A percentile compares a stretch with the other conserved stretches of the same genome.
These are phyloP conservation scores for Neofusicoccum laricinum DNA, from an alignment of 2,329 filamentous ascomycete species.

Conservation along the genomic window DNA sequence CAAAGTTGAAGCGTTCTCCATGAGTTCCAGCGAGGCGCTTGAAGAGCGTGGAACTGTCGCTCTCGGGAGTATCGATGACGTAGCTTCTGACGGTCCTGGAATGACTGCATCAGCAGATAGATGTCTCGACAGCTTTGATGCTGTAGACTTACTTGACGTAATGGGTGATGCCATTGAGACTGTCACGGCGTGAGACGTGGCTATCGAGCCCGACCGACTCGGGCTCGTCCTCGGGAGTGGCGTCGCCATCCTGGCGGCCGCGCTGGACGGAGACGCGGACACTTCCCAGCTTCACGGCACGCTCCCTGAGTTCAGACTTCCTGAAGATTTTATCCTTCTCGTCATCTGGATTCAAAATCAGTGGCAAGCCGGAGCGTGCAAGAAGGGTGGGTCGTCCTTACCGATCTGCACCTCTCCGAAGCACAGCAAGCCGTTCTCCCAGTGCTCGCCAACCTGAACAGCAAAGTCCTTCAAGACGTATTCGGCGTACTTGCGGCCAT, in stretches of 20 bases:
- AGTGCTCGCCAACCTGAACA: background rate
- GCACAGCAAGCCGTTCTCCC: background rate
- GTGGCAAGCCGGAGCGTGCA: background rate
- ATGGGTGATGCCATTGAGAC: background rate
- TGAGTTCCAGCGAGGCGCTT: background rate
- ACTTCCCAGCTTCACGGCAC: background rate
- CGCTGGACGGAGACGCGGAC: constrained; percentile 11
- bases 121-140: background rate
- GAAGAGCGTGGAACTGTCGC: background rate
- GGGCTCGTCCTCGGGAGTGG: background rate
- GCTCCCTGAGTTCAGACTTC: background rate
- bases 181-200: background rate
- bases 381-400: background rate
- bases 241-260: background rate
- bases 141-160: background rate
- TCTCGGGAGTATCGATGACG: background rate
- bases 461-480: constrained; percentile 1
- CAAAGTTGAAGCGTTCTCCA: background rate
- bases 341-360: background rate
- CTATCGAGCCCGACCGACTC: background rate
- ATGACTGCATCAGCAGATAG: background rate
- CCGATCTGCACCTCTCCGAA: constrained; percentile 1
- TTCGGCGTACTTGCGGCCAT: background rate
- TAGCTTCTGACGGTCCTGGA: background rate
- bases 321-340: background rate